phyloP scores from a whole-genome alignment of 768 basidiomycete species.

The Lactarius sanguifluus region DNA sequence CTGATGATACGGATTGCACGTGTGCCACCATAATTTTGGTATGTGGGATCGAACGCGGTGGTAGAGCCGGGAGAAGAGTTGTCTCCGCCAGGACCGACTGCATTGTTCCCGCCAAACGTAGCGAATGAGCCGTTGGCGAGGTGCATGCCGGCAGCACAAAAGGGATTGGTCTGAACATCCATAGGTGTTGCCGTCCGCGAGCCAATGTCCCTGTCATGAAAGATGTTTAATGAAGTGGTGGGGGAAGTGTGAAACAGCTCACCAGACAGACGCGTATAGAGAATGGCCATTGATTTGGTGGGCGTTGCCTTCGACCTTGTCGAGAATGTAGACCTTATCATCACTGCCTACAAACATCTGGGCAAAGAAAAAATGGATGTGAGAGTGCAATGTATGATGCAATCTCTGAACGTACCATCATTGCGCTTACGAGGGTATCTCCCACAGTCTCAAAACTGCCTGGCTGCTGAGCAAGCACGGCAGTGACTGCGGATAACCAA shows the following conservation, averaged over 20 bases:
- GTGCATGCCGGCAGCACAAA: slow-evolving; percentile 83
- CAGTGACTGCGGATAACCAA: slow-evolving; percentile 42
- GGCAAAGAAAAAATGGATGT: neutral
- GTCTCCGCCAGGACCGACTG: slow-evolving; percentile 63
- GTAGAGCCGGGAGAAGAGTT: slow-evolving; percentile 45
- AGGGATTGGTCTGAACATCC: slow-evolving; percentile 71
- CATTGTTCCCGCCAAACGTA: slow-evolving; percentile 78
- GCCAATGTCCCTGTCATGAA: slow-evolving; percentile 53
- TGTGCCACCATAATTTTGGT: slow-evolving; percentile 79
- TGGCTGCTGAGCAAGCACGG: slow-evolving; percentile 29
- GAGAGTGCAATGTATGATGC: slow-evolving; percentile 5
- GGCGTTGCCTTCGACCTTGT: slow-evolving; percentile 83
- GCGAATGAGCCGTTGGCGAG: slow-evolving; percentile 75
- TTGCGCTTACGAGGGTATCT: slow-evolving; percentile 48
- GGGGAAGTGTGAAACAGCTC: slow-evolving; percentile 4
- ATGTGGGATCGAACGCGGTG: slow-evolving; percentile 60
- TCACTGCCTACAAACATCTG: slow-evolving; percentile 81
- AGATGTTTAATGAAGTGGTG: slow-evolving; percentile 5
- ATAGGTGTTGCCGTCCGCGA: slow-evolving; percentile 60
- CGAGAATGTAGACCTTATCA: slow-evolving; percentile 85
- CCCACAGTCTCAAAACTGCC: slow-evolving; percentile 39
- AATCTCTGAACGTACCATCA: slow-evolving; percentile 46
- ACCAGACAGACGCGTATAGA: slow-evolving; percentile 75
- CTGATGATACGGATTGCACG: slow-evolving; percentile 79
- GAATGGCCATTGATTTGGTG: slow-evolving; percentile 66